Percentiles rank a stretch among this genome's conserved stretches.
Conservation (phyloP, 495 filamentous ascomycete genomes). For the Penicillium cosmopolitanum region DNA sequence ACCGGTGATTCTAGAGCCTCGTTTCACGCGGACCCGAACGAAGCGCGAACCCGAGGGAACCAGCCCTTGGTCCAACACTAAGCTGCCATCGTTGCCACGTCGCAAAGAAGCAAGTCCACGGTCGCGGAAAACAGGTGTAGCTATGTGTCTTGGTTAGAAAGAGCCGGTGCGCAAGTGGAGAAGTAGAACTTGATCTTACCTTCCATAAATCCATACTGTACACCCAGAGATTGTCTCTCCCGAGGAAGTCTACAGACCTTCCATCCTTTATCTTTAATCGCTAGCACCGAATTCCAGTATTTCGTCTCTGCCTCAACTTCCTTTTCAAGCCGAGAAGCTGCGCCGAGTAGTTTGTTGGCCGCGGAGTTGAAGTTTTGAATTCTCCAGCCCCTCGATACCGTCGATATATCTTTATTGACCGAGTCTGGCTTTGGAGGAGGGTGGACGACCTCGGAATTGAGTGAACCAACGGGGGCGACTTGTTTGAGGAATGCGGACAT, state of each 20-base stretch:
- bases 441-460: constrained; percentile 74
- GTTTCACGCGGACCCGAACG: constrained; percentile 63
- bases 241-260: constrained; percentile 72
- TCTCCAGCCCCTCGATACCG: constrained; percentile 76
- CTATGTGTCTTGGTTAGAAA: constrained; percentile 35
- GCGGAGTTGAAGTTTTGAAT: constrained; percentile 72
- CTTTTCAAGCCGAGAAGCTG: constrained; percentile 70
- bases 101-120: constrained; percentile 78
- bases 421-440: constrained; percentile 56
- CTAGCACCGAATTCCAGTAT: constrained; percentile 87
- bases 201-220: constrained; percentile 88
- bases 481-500: constrained; percentile 72
- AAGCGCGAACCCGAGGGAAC: constrained; percentile 57
- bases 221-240: constrained; percentile 74
- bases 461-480: constrained; percentile 68
- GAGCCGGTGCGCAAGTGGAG: not conserved
- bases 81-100: constrained; percentile 71
- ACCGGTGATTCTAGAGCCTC: constrained; percentile 43
- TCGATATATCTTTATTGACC: constrained; percentile 54
- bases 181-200: constrained; percentile 36
- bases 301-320: constrained; percentile 78
- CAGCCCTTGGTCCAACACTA: constrained; percentile 73
- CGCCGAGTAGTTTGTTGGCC: constrained; percentile 73
- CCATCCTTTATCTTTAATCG: constrained; percentile 84
- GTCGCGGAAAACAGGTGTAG: constrained; percentile 73